phyloP scores from a whole-genome alignment of 768 basidiomycete genomes.

The Hebeloma cylindrosporum region DNA sequence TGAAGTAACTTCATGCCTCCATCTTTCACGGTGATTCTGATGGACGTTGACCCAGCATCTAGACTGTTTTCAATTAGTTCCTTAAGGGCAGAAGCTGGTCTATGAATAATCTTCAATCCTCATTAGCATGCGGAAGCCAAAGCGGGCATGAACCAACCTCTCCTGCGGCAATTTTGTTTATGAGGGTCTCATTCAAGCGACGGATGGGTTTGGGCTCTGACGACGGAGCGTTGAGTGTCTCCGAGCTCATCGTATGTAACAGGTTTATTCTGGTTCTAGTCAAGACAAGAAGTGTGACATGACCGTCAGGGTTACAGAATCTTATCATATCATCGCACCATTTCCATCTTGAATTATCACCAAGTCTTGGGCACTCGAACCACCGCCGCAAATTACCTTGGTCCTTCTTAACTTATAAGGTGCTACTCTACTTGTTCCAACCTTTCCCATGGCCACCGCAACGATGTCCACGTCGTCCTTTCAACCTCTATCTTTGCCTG shows the following conservation, averaged over 20 bases:
- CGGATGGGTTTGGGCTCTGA: constrained; percentile 64
- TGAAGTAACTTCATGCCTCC: constrained; percentile 94
- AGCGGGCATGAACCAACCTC: constrained; percentile 40
- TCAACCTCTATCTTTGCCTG: constrained; percentile 15
- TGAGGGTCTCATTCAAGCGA: constrained; percentile 76
- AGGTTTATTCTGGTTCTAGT: too few relatives aligned
- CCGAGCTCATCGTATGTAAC: too few relatives aligned
- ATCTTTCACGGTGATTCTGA: constrained; percentile 88
- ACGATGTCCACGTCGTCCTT: constrained; percentile 17
- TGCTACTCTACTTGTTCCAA: neutral
- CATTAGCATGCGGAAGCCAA: constrained; percentile 9
- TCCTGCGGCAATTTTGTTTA: constrained; percentile 89
- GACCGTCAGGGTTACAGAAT: too few relatives aligned
- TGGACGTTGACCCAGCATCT: constrained; percentile 89
- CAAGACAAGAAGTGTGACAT: too few relatives aligned
- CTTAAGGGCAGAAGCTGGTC: constrained; percentile 94
- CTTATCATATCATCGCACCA: neutral
- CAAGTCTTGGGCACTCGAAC: too few relatives aligned
- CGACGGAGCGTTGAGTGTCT: neutral
- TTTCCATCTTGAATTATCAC: constrained; percentile 4
- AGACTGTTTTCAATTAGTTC: constrained; percentile 93
- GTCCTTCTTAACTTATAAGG: neutral
- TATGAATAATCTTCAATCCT: constrained; percentile 34
- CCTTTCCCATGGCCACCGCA: constrained; percentile 19
- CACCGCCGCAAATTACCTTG: too few relatives aligned